Base-by-base conservation (phyloP, 345 rosid genomes). In the Ricinus communis region DNA sequence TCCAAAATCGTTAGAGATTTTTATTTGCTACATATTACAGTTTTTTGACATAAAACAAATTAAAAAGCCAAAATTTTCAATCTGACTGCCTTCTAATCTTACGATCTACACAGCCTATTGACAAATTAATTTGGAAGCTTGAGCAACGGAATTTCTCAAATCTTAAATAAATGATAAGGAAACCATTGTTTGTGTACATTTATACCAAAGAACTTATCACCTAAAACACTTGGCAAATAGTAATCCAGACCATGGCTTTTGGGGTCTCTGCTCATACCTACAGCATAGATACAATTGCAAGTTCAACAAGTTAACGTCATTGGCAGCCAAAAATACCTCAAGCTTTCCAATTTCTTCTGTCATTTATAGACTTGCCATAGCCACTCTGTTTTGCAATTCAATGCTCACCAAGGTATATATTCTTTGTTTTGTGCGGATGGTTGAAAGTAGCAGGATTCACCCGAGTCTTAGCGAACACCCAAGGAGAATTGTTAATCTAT, bases 401-500 rank as follows among this genome's bases (percentile, higher is more conserved):
- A 72, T 95, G 96, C 81, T 95, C 97, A 45, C 91, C 97, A 56
- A 95, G 88, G 86, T 91, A 82, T 81, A 95, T 89, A 60, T 85
- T 91, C 64, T 82, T 85, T 15, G 99, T 90, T 69, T 82, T 90
- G 69, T 91, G 82, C 43, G 72, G 87, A 79, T 91, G 91, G 62
- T 81, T 89, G 72, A 84, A 82, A 7, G 85, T 83, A 74, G 93
- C 90, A 31, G 97, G 97, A 76, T 91, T 85, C 33, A 89, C 87
- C 22, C 99, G 89, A 0, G 93, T 85, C 84, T 90, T 95, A 78
- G 97, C 97, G n/a, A 69, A 89, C 85, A 62, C n/a, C 91, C 90
- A 67, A 91, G 90, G 61, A 95, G 85, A 77, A 88, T 84, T 0
- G 88, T 85, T 80, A 95, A 71, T 76, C 99, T 84, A 57, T 89